These are phyloP conservation scores for Aspergillus nidulans DNA, from an alignment of 495 filamentous ascomycete genomes.

Conservation along the genomic window DNA sequence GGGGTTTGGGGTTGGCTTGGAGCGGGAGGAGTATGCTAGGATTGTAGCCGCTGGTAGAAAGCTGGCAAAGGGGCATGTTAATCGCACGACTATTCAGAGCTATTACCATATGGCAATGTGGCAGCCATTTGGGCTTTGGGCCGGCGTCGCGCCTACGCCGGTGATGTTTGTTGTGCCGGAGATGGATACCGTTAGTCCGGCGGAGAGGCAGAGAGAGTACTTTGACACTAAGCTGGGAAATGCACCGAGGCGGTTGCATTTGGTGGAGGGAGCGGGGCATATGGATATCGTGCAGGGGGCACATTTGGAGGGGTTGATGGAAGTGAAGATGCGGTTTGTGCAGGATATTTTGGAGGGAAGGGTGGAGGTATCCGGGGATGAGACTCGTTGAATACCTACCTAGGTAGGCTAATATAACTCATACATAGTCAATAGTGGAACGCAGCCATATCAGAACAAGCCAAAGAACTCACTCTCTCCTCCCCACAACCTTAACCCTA, in stretches of 20 bases:
- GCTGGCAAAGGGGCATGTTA: not conserved
- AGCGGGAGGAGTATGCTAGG: not conserved
- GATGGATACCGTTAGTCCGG: not conserved
- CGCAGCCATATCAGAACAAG: too few species aligned
- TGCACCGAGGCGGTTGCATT: not conserved
- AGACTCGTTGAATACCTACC: too few species aligned
- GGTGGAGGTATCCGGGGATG: too few species aligned
- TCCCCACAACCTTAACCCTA: too few species aligned
- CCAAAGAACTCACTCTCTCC: too few species aligned
- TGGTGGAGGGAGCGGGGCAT: not conserved
- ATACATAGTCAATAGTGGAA: too few species aligned
- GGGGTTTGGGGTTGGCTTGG: conserved; percentile 12
- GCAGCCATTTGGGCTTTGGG: not conserved
- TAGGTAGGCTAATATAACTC: too few species aligned
- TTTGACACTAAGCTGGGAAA: not conserved
- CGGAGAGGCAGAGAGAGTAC: not conserved
- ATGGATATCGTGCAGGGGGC: not conserved
- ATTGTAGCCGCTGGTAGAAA: not conserved
- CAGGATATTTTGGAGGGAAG: too few species aligned
- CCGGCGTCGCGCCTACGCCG: not conserved
- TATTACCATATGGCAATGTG: conserved; percentile 5
- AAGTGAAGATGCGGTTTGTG: too few species aligned
- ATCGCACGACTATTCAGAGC: conserved; percentile 2
- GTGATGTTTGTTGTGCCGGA: conserved; percentile 1
- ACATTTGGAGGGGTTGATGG: not conserved